Conservation (phyloP, 2,329 filamentous ascomycete species). For the Coniochaeta pulveracea region DNA sequence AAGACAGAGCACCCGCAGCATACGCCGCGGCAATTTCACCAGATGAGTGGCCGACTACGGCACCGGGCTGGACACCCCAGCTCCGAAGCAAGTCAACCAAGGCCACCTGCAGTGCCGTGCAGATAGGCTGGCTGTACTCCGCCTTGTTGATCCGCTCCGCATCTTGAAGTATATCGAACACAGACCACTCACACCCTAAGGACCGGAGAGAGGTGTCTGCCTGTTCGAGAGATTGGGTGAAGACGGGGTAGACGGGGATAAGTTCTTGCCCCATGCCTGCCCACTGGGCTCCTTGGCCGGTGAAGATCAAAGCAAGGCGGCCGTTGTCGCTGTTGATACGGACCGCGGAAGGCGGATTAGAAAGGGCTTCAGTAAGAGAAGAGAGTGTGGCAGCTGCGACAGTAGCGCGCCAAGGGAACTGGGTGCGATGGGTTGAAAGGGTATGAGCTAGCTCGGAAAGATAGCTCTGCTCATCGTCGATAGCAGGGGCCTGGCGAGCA, state of each 20-base stretch:
- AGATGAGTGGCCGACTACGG: constrained; percentile 27
- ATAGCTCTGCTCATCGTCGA: not conserved
- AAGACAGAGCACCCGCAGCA: constrained; percentile 20
- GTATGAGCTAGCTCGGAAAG: constrained; percentile 15
- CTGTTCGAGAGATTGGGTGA: not conserved
- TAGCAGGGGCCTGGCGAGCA: no score
- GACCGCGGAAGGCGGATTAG: no score
- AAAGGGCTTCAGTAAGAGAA: no score
- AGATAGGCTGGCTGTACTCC: constrained; percentile 15
- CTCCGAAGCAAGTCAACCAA: constrained; percentile 23
- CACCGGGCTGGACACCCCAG: constrained; percentile 18
- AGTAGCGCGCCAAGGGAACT: constrained; percentile 16
- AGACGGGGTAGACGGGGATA: not conserved
- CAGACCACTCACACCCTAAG: not conserved
- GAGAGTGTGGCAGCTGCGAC: no score
- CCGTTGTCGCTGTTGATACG: constrained; percentile 11
- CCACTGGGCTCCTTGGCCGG: constrained; percentile 6
- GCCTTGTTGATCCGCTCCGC: not conserved
- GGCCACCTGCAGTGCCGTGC: constrained; percentile 22
- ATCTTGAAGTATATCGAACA: constrained; percentile 1
- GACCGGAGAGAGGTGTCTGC: not conserved
- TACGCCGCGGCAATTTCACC: constrained; percentile 33
- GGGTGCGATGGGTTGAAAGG: constrained; percentile 14
- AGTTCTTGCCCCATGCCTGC: constrained; percentile 4
- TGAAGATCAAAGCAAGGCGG: constrained; percentile 6